Base-by-base conservation (phyloP, 2,329 filamentous ascomycete genomes). In the Diaporthe sp. region DNA sequence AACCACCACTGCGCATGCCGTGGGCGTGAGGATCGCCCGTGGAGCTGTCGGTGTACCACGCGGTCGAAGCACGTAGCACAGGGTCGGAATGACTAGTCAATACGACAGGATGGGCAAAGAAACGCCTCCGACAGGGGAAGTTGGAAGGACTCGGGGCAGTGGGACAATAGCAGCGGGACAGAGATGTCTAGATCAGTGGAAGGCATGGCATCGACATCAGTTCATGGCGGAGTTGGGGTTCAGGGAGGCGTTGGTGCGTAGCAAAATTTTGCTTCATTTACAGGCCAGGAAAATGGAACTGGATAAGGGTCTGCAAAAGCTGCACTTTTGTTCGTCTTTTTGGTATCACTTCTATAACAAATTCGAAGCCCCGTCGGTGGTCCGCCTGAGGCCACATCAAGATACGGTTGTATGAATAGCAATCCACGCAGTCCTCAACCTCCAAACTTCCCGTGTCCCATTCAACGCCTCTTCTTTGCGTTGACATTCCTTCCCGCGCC, bases 401-500 rank as follows among this genome's bases (percentile, higher is more conserved):
- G 28, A 10, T 46, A 17, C 39, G 17, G 3, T 25, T 53, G 46
- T 68, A 68, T 7, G 31, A 53, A 25, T 53, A 53, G 25, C 65
- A 68, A 37, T 7, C 19, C 22, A 28, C 10, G 15, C 19, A 10
- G 15, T 17, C 17, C 13, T 17, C 9, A n/a, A 31, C 31, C 34
- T 28, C 8, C 19, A 28, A 28, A 1, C 28, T 28, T 28, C 28
- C 28, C 28, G 28, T 28, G 28, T 28, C 28, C 28, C 28, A 9
- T 10, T 80, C 85, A 85, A 79, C 88, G 87, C 81, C 90, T 87
- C 85, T 92, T 94, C 83, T 88, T 93, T 49, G 94, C 93, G 85
- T 99, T 99, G 71, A 98, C 91, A 81, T 93, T 95, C 82, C 92
- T 91, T 12, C 97, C 97, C 15, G 95, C 95, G 12, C 97, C 97